A percentile compares a stretch with the other conserved stretches of the same genome.
These are phyloP conservation scores for Dimargaris cristalligena DNA, from an alignment of 192 early-diverging fungal species.

Conservation along the genomic window DNA sequence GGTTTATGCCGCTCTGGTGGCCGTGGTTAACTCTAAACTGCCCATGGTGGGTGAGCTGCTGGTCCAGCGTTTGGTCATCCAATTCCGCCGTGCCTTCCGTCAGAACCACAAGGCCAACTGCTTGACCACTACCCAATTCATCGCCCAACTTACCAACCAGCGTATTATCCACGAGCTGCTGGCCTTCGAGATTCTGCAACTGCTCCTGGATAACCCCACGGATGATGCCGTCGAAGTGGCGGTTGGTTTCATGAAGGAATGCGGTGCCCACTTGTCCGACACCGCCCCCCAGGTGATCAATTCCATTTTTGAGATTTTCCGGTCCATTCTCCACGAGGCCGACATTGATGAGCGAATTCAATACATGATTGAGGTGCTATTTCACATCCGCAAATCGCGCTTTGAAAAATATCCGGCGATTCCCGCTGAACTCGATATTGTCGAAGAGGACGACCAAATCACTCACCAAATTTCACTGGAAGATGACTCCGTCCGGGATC, in stretches of 20 bases:
- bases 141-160: slow-evolving; percentile 90
- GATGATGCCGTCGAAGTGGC: slow-evolving; percentile 94
- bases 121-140: slow-evolving; percentile 65
- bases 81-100: slow-evolving; percentile 81
- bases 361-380: slow-evolving; percentile 93
- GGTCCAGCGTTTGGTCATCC: slow-evolving; percentile 61
- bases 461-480: slow-evolving; percentile 70
- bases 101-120: slow-evolving; percentile 80
- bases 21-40: slow-evolving; percentile 87
- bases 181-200: slow-evolving; percentile 64
- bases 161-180: slow-evolving; percentile 74
- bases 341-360: slow-evolving; percentile 87
- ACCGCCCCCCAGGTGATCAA: slow-evolving; percentile 57
- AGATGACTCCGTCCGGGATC: slow-evolving; percentile 62
- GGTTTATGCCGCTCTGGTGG: slow-evolving; percentile 73
- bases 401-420: slow-evolving; percentile 79
- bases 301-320: slow-evolving; percentile 81
- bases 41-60: slow-evolving; percentile 81
- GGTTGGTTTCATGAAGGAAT: slow-evolving; percentile 82
- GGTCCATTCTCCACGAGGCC: slow-evolving; percentile 83
- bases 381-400: slow-evolving; percentile 85
- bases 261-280: slow-evolving; percentile 67
- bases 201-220: slow-evolving; percentile 70
- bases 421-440: slow-evolving; percentile 64
- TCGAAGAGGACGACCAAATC: slow-evolving; percentile 91